These are phyloP conservation scores for Auricularia sp. DNA, from an alignment of 768 basidiomycete species.

Conservation along the genomic window DNA sequence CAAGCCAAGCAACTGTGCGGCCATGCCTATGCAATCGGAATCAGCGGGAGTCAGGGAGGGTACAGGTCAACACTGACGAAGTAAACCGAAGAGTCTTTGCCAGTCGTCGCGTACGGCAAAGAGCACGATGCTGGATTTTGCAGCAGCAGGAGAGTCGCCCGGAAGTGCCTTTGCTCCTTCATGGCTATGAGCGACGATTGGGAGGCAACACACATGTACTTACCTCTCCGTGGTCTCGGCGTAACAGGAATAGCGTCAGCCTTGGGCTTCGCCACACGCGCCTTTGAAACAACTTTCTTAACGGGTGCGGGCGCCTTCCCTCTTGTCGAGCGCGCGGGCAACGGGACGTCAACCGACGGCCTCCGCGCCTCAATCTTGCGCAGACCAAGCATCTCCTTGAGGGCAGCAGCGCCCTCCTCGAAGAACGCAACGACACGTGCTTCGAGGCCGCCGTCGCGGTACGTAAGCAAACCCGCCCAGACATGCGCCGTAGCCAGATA, in stretches of 20 bases:
- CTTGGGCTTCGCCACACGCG: constrained; percentile 4
- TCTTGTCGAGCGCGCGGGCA: constrained; percentile 13
- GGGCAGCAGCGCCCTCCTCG: neutral
- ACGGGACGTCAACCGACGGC: neutral
- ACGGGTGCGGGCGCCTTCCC: constrained; percentile 8
- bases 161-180: neutral
- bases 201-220: constrained; percentile 2
- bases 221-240: constrained; percentile 32
- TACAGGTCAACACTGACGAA: constrained; percentile 35
- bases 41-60: neutral
- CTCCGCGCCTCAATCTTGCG: neutral
- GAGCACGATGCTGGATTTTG: neutral
- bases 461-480: neutral
- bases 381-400: neutral
- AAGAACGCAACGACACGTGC: no score
- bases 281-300: constrained; percentile 9
- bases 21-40: constrained; percentile 33
- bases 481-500: neutral
- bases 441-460: neutral
- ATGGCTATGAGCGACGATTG: neutral
- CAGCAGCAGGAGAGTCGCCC: neutral
- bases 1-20: constrained; percentile 54
- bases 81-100: constrained; percentile 10
- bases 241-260: constrained; percentile 27
- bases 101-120: constrained; percentile 8